These are phyloP conservation scores for Cutaneotrichosporon mucoides DNA, from an alignment of 1,284 basidiomycete species.

Conservation along the genomic window DNA sequence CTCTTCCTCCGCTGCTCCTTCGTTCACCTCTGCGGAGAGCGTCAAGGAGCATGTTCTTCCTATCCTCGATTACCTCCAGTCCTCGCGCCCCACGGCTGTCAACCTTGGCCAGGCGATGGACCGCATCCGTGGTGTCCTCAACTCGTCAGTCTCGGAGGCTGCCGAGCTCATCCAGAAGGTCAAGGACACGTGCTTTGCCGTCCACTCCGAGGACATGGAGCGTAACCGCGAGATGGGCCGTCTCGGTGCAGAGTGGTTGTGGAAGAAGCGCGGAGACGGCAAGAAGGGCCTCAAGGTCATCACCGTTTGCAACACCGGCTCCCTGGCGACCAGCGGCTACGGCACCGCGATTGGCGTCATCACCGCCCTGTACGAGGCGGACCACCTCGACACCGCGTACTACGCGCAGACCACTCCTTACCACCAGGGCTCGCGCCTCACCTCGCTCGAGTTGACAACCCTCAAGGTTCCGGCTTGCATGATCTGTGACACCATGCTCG, in stretches of 20 bases:
- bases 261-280: slow-evolving; percentile 52
- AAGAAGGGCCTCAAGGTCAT: slow-evolving; percentile 65
- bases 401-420: slow-evolving; percentile 88
- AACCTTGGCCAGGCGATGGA: slow-evolving; percentile 80
- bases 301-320: slow-evolving; percentile 95
- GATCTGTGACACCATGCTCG: slow-evolving; percentile 91
- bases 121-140: slow-evolving; percentile 56
- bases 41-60: slow-evolving; percentile 38
- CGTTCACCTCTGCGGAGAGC: slow-evolving; percentile 27
- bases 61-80: slow-evolving; percentile 67
- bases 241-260: slow-evolving; percentile 77
- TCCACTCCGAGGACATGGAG: slow-evolving; percentile 78
- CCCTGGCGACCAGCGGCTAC: slow-evolving; percentile 86
- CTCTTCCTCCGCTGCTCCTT: slow-evolving; percentile 18
- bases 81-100: slow-evolving; percentile 87
- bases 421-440: slow-evolving; percentile 73
- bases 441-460: slow-evolving; percentile 77
- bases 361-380: slow-evolving; percentile 73
- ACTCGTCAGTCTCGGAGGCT: slow-evolving; percentile 43
- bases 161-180: slow-evolving; percentile 58
- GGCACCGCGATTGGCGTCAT: slow-evolving; percentile 91
- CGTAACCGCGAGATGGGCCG: slow-evolving; percentile 76
- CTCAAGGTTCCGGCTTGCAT: slow-evolving; percentile 79
- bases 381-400: slow-evolving; percentile 71
- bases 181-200: slow-evolving; percentile 53